These are phyloP conservation scores for Brettanomyces naardenensis DNA, from an alignment of 805 yeast genomes.

Conservation along the genomic window DNA sequence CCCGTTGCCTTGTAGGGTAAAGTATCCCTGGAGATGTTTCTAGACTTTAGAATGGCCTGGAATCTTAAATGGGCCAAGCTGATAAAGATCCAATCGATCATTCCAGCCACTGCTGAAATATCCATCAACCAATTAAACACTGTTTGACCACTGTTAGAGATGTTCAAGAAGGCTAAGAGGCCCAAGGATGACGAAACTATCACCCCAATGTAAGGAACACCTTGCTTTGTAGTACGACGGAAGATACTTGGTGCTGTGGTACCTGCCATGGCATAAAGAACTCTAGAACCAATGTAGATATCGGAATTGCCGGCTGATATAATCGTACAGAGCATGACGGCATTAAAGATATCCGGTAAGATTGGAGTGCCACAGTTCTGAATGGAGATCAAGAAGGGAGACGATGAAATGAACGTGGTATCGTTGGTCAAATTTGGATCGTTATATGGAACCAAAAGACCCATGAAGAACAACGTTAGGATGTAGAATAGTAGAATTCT, in stretches of 20 bases:
- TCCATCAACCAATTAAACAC: constrained; percentile 68
- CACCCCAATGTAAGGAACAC: constrained; percentile 56
- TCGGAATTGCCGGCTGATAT: constrained; percentile 74
- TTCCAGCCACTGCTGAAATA: constrained; percentile 66
- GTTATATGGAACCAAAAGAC: constrained; percentile 59
- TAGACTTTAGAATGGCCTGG: constrained; percentile 50
- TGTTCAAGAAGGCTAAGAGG: constrained; percentile 49
- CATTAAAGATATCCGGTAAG: constrained; percentile 64
- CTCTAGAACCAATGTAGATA: constrained; percentile 53
- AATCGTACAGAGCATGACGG: constrained; percentile 56
- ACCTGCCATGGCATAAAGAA: constrained; percentile 4
- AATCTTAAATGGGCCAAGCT: constrained; percentile 56
- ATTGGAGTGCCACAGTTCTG: constrained; percentile 57
- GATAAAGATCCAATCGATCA: constrained; percentile 63
- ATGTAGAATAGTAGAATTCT: constrained; percentile 62
- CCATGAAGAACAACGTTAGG: constrained; percentile 56
- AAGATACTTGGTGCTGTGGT: constrained; percentile 49
- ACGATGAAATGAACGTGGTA: constrained; percentile 38
- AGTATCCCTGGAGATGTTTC: constrained; percentile 58
- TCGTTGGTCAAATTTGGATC: constrained; percentile 42
- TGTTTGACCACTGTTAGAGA: constrained; percentile 40
- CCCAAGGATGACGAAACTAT: constrained; percentile 51
- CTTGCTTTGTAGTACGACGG: constrained; percentile 37
- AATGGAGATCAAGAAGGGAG: constrained; percentile 70
- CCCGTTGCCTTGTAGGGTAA: constrained; percentile 69